A percentile compares a stretch with the other conserved stretches of the same genome.
phyloP scores from a whole-genome alignment of 305 asterid genomes.

The Solanum aculeatissimum region DNA sequence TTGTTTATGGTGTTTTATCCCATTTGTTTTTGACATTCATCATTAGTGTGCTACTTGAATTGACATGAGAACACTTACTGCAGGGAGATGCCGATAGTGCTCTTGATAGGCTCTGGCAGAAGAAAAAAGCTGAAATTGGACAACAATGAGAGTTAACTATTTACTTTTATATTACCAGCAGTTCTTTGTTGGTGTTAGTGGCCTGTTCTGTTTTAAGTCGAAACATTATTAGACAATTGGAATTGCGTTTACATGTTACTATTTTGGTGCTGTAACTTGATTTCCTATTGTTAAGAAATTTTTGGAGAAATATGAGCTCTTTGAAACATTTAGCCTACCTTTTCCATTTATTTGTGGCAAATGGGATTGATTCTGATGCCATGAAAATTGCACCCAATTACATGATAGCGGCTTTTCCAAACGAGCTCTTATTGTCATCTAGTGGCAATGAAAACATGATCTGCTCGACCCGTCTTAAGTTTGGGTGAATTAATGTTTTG shows the following conservation, averaged over 20 bases:
- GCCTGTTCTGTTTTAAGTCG: background rate
- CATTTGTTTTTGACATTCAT: background rate
- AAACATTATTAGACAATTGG: background rate
- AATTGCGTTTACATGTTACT: background rate
- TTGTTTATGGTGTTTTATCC: background rate
- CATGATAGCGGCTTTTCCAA: too few relatives aligned
- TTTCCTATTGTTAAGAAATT: background rate
- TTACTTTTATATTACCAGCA: background rate
- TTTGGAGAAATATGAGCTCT: background rate
- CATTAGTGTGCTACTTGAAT: background rate
- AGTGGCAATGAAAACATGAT: background rate
- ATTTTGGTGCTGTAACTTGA: background rate
- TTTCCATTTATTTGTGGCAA: background rate
- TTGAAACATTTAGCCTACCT: background rate
- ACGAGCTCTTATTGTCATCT: background rate
- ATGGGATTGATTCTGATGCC: background rate
- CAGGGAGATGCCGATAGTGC: constrained; percentile 29
- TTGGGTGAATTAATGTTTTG: background rate
- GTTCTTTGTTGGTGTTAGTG: background rate
- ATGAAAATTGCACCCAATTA: too few relatives aligned
- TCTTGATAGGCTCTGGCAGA: constrained; percentile 21
- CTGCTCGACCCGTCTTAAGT: background rate
- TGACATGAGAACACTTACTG: background rate
- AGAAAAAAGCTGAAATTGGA: constrained; percentile 8
- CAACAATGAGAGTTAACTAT: background rate